Base-by-base conservation (phyloP, 768 basidiomycete genomes). In the Leucosporidium scottii region DNA sequence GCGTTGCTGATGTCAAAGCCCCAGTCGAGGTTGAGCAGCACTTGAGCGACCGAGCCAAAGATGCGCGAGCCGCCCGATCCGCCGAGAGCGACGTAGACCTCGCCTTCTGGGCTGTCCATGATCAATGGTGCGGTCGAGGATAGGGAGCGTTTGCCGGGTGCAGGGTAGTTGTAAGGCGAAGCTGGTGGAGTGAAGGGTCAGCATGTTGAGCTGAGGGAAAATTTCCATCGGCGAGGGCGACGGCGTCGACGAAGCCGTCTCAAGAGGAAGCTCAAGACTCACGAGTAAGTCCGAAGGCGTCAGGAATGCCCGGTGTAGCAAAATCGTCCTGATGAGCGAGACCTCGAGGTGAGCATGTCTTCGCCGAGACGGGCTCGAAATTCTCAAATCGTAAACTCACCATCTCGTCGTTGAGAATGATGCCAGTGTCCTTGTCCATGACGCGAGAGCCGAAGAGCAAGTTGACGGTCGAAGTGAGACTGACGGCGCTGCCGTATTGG, bases 31-130 rank as follows among this genome's bases (percentile, higher is more conserved):
- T 82, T 80, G 25, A 93, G 75, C 12, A 97, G 76, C 30, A 86
- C 84, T 77, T 97, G 93, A 59, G 90, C 84, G 15, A 93, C 77
- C 0, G 90, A 79, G 1, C 85, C 81, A 76, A 94, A 89, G 63
- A 98, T 97, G 31, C 87, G 83, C 5, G 87, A 85, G 31, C 94
- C 93, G 12, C 94, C 94, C 0, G 91, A 86, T 20, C 87, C 94
- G 55, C 94, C 94, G 49, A 91, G 74, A 1, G 86, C 85, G 20
- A 87, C 79, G 74, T 85, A 86, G 69, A 93, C 84, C 0, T 86
- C 83, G 9, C 90, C 90, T 71, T 92, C 83, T 0, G 5, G 65
- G 48, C 69, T 89, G 75, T 96, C 91, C 15, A 97, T 77, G 68
- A 98, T 91, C 0, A 85, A 84, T 0, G 94, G 88, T 3, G 82